Evolutionary conservation across 2,329 filamentous ascomycete genomes (phyloP).

Genomic region (Incumbomyces delicatus): DNA sequence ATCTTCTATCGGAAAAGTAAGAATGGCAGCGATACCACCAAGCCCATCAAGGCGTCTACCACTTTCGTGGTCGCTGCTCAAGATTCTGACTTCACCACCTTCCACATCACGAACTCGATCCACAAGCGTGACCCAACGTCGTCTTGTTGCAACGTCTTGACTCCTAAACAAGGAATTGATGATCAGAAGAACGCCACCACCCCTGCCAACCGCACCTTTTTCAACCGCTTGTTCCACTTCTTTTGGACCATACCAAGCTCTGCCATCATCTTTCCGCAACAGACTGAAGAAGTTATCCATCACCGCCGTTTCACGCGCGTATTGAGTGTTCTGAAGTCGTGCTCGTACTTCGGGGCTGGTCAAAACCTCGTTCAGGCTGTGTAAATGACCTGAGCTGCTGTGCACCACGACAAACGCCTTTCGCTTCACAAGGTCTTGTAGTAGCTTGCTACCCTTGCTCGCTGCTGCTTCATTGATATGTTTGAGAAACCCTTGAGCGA

Average conservation of each 20-base stretch:
- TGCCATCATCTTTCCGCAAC: conserved; percentile 72
- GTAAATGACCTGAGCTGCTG: conserved; percentile 73
- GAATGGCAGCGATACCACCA: conserved; percentile 77
- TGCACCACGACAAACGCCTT: conserved; percentile 61
- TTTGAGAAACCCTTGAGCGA: conserved; percentile 68
- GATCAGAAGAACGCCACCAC: conserved; percentile 75
- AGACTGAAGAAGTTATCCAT: conserved; percentile 77
- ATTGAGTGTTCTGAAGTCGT: conserved; percentile 77
- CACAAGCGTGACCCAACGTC: conserved; percentile 73
- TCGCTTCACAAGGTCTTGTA: conserved; percentile 49
- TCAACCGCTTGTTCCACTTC: conserved; percentile 76
- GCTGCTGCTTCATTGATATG: conserved; percentile 57
- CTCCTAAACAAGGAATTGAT: conserved; percentile 82
- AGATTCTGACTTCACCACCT: conserved; percentile 77
- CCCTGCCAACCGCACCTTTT: conserved; percentile 78
- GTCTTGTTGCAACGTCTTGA: conserved; percentile 64
- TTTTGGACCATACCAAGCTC: conserved; percentile 78
- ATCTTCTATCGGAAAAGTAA: conserved; percentile 80
- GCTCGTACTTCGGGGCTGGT: conserved; percentile 67
- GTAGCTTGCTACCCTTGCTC: conserved; percentile 60
- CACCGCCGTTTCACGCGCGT: conserved; percentile 67
- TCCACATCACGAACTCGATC: conserved; percentile 72
- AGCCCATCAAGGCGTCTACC: conserved; percentile 73
- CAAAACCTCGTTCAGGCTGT: conserved; percentile 79
- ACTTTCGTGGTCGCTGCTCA: conserved; percentile 91